phyloP scores from a whole-genome alignment of 2,329 filamentous ascomycete species.

The Aspergillus sp. region DNA sequence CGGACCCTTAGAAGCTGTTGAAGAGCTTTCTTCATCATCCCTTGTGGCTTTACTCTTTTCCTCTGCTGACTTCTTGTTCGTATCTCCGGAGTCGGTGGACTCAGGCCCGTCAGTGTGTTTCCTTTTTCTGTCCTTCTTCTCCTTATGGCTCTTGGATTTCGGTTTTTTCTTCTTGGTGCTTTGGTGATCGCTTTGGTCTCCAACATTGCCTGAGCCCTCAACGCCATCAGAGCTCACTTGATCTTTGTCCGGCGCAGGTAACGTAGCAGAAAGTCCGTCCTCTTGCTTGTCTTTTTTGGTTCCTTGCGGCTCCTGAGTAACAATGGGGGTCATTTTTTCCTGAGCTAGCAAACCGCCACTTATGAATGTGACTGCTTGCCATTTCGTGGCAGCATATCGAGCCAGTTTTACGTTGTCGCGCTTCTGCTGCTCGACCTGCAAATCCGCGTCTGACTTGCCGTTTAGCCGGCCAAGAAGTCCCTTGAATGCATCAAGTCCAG shows the following conservation, averaged over 20 bases:
- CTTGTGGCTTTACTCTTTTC: conserved; percentile 26
- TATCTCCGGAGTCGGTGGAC: neutral
- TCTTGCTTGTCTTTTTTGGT: neutral
- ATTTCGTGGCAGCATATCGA: conserved; percentile 72
- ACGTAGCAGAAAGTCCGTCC: neutral
- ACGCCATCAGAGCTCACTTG: conserved; percentile 3
- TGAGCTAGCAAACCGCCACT: conserved; percentile 73
- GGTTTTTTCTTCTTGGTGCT: conserved; percentile 23
- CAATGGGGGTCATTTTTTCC: conserved; percentile 52
- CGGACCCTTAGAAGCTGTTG: conserved; percentile 48
- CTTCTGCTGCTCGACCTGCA: conserved; percentile 69
- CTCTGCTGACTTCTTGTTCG: conserved; percentile 1
- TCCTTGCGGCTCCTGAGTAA: conserved; percentile 30
- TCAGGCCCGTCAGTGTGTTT: conserved; percentile 34
- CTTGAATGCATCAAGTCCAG: conserved; percentile 83
- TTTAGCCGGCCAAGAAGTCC: conserved; percentile 86
- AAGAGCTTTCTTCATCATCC: conserved; percentile 47
- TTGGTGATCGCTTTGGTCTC: conserved; percentile 6
- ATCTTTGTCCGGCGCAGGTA: neutral
- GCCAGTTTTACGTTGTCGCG: conserved; percentile 71
- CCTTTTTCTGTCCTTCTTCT: conserved; percentile 33
- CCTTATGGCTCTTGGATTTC: conserved; percentile 21
- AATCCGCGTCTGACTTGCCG: conserved; percentile 73
- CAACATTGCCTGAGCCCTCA: conserved; percentile 8
- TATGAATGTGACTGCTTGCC: conserved; percentile 82